phyloP scores from a whole-genome alignment of 805 yeast genomes.

The Yarrowia sp. region DNA sequence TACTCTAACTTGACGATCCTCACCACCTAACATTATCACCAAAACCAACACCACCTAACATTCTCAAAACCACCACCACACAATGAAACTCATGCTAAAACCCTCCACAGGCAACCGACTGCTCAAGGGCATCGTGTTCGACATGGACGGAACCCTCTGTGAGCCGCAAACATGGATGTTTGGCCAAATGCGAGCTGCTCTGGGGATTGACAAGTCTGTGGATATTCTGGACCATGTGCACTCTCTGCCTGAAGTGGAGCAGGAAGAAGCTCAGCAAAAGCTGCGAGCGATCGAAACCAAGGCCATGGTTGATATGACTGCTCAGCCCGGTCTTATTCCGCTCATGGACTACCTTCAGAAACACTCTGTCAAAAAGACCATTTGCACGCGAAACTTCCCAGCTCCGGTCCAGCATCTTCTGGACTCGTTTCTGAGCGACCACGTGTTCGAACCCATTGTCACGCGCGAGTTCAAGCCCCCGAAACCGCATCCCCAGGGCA shows the following conservation, averaged over 20 bases:
- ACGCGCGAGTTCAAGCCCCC: constrained; percentile 66
- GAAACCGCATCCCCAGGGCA: constrained; percentile 64
- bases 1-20: too few species aligned
- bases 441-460: constrained; percentile 50
- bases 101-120: neutral
- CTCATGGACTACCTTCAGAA: constrained; percentile 40
- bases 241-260: constrained; percentile 42
- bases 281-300: constrained; percentile 54
- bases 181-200: constrained; percentile 56
- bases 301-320: constrained; percentile 58
- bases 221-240: constrained; percentile 56
- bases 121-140: constrained; percentile 59
- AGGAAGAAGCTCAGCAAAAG: constrained; percentile 45
- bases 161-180: constrained; percentile 59
- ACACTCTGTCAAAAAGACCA: constrained; percentile 46
- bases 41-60: neutral
- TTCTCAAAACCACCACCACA: neutral
- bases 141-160: constrained; percentile 77
- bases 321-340: constrained; percentile 47
- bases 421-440: constrained; percentile 43
- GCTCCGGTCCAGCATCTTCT: constrained; percentile 55
- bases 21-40: too few species aligned
- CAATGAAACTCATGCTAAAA: constrained; percentile 11
- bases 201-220: constrained; percentile 45
- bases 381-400: constrained; percentile 60